Evolutionary conservation across 495 filamentous ascomycete genomes (phyloP).

Genomic region (Aspergillus sparsus): DNA sequence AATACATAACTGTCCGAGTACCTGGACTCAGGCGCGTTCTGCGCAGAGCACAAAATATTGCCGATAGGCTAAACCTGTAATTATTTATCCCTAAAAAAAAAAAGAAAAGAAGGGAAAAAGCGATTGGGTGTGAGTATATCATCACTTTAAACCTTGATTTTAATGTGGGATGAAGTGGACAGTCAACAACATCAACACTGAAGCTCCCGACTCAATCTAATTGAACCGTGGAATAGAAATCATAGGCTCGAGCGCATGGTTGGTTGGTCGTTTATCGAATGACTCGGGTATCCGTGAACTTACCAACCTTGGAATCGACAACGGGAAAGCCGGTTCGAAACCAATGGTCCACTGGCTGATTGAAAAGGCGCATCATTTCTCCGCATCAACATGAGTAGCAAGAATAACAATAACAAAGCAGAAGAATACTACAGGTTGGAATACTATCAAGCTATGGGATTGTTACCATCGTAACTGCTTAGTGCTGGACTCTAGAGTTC

Average conservation of each 20-base stretch:
- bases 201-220: no score
- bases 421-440: background rate
- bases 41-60: no score
- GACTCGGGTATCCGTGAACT: slow-evolving; percentile 12
- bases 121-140: no score
- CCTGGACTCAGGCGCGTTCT: no score
- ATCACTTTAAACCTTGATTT: no score
- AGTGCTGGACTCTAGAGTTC: slow-evolving; percentile 8
- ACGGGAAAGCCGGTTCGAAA: slow-evolving; percentile 21
- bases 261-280: slow-evolving; percentile 4
- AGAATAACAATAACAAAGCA: background rate
- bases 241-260: slow-evolving; percentile 1
- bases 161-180: background rate
- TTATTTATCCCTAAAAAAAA: no score
- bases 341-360: slow-evolving; percentile 15
- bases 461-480: no score
- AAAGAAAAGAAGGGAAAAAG: no score
- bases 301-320: slow-evolving; percentile 17
- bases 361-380: background rate
- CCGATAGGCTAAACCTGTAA: no score
- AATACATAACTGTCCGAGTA: no score
- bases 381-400: background rate
- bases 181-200: no score
- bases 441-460: background rate
- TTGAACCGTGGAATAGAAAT: slow-evolving; percentile 2